Percentiles rank a stretch among this genome's conserved stretches.
Conservation (phyloP, 371 early-diverging fungal species). For the Phascolomyces articulosus region DNA sequence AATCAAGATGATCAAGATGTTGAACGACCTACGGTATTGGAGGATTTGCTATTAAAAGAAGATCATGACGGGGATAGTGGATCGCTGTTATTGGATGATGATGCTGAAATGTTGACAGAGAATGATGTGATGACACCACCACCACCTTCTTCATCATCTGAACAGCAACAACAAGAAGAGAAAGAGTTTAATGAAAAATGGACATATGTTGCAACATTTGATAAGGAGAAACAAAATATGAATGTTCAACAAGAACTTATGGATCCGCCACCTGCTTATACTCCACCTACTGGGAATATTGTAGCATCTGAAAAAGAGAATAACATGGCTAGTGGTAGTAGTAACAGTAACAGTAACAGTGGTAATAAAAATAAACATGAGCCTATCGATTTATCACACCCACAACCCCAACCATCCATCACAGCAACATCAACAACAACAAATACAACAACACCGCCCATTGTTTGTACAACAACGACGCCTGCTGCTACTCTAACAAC, state of each 20-base stretch:
- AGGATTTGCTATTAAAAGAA: neutral
- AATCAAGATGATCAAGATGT: conserved; percentile 31
- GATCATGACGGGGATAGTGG: neutral
- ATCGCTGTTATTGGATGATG: neutral
- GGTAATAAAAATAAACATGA: no score
- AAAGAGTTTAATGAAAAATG: neutral
- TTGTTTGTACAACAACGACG: no score
- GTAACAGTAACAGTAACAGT: neutral
- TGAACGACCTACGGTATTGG: conserved; percentile 36
- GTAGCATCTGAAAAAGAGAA: neutral
- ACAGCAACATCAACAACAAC: no score
- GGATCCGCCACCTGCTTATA: neutral
- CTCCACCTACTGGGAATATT: neutral
- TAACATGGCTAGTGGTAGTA: neutral
- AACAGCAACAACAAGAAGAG: neutral
- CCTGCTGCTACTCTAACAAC: no score
- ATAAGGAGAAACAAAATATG: neutral
- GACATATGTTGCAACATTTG: neutral
- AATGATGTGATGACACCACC: neutral
- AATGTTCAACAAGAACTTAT: neutral
- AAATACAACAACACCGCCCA: no score
- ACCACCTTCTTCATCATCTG: neutral
- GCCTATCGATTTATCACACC: no score
- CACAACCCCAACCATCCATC: no score
- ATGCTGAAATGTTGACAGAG: conserved; percentile 12